Base-by-base conservation (phyloP, 768 basidiomycete species). In the Gyrodon lividus region DNA sequence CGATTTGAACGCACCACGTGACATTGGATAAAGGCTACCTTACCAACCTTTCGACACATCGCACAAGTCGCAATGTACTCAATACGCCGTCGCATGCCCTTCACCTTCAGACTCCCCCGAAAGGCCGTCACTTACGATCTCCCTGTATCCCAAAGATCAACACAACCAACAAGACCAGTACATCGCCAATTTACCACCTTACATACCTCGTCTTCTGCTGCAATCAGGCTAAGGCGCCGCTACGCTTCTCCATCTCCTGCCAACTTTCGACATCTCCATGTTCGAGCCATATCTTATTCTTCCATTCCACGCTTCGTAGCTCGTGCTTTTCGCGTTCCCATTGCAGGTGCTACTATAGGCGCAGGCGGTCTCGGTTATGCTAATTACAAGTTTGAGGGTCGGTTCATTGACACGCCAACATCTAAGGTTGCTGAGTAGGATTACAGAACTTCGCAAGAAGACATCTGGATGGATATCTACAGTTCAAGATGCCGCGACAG, bases 351-450 rank as follows among this genome's bases (percentile, higher is more conserved):
- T 31, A 92, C 92, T 1, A 81, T 95, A 22, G 95, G 95, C 4
- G 94, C 89, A 0, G 95, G 95, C 9, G 87, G 92, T 0, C 73
- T 96, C 50, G 92, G 91, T 5, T 98, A 97, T 71, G 95, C 93
- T 19, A 94, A 96, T 68, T 96, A 96, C 76, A 94, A 94, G 73
- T 86, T 96, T 61, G 95, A 98, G 75, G 92, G 95, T 92, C 54
- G 58, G 79, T 70, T 30, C 48, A 0, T 7, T 31, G 4, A 28
- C 45, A 2, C 22, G 39, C 13, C 13, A 17, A 16, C 30, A 19
- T 46, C 45, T 33, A 57, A 22, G 23, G 6, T 10, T 14, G 35
- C 8, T 13, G 14, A 53, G 52, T 39, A 12, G 34, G 19, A 4
- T 26, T n/a, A 2, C 49, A 93, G 91, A 92, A 67, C 77, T 92